Percentiles rank a stretch among this genome's conserved stretches.
Evolutionary conservation across 805 yeast species (phyloP).

Genomic region (Yarrowia sp.): DNA sequence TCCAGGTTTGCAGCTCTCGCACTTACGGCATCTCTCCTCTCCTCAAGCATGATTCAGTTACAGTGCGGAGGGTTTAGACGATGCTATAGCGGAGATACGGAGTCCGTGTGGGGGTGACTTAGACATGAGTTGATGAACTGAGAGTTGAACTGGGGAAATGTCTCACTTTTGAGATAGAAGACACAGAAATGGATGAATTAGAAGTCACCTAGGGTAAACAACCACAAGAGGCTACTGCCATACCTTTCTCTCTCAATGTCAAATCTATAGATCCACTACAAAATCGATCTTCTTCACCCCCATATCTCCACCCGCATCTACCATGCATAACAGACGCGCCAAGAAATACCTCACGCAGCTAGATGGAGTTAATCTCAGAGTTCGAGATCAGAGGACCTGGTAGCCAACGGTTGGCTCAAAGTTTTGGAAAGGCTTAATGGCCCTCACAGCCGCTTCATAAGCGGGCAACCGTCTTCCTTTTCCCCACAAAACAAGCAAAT

Average conservation of each 20-base stretch:
- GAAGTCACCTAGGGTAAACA: too few species aligned
- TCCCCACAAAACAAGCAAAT: constrained; percentile 15
- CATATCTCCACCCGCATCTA: background rate
- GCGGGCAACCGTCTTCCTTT: background rate
- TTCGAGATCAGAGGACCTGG: constrained; percentile 7
- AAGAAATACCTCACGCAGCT: constrained; percentile 30
- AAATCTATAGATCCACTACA: too few species aligned
- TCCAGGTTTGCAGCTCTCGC: too few species aligned
- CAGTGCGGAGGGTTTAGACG: background rate
- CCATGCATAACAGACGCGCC: constrained; percentile 2
- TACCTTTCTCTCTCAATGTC: too few species aligned
- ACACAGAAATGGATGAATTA: too few species aligned
- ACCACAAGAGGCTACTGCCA: too few species aligned
- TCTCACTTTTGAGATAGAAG: too few species aligned
- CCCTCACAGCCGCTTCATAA: constrained; percentile 4
- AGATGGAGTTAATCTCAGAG: constrained; percentile 8
- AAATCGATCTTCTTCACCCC: too few species aligned
- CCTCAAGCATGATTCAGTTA: background rate
- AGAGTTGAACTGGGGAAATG: too few species aligned
- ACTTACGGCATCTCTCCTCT: too few species aligned
- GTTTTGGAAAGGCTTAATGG: background rate
- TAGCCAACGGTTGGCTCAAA: constrained; percentile 3
- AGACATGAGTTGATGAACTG: background rate
- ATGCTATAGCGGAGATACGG: background rate
- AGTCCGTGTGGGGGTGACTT: constrained; percentile 4